Evolutionary conservation across 139 green algal genomes (phyloP).

Genomic region (Chlorella sp.): DNA sequence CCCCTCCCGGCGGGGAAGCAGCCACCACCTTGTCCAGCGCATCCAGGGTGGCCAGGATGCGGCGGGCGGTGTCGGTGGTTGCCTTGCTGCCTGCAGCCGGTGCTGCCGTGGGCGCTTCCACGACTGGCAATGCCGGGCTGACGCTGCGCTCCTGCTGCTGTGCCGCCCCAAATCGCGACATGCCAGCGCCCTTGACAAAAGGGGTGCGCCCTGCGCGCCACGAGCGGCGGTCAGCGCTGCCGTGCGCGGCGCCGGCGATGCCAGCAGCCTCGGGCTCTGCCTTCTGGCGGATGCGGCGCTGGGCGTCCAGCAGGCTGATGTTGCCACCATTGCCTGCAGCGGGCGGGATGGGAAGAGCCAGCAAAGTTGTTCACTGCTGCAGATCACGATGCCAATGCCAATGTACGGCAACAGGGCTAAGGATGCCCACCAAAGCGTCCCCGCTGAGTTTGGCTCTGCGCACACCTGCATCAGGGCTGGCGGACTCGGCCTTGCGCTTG

Average conservation of each 20-base stretch:
- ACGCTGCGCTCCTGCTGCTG: conserved; percentile 15
- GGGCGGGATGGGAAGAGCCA: neutral
- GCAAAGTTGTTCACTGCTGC: neutral
- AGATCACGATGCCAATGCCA: no score
- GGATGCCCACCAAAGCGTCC: neutral
- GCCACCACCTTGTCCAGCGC: conserved; percentile 38
- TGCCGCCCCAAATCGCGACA: conserved; percentile 1
- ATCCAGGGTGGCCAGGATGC: conserved; percentile 50
- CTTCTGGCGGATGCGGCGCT: conserved; percentile 33
- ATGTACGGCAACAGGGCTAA: neutral
- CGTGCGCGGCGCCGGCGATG: neutral
- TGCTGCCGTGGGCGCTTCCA: neutral
- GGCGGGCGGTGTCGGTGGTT: conserved; percentile 50
- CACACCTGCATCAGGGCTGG: conserved; percentile 10
- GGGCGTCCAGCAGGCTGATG: conserved; percentile 47
- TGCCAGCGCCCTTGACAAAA: neutral
- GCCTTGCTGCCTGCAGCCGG: neutral
- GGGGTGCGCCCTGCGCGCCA: conserved; percentile 45
- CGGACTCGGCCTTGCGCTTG: conserved; percentile 39
- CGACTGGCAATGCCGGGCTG: neutral
- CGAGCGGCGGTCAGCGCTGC: conserved; percentile 15
- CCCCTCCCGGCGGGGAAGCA: neutral
- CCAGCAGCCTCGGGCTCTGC: neutral
- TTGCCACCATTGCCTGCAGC: neutral
- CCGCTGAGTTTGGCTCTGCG: neutral